Evolutionary conservation across 805 yeast species (phyloP), one percentile per base, ranked within the genome.

Genomic region (Kregervanrija delftensis): DNA sequence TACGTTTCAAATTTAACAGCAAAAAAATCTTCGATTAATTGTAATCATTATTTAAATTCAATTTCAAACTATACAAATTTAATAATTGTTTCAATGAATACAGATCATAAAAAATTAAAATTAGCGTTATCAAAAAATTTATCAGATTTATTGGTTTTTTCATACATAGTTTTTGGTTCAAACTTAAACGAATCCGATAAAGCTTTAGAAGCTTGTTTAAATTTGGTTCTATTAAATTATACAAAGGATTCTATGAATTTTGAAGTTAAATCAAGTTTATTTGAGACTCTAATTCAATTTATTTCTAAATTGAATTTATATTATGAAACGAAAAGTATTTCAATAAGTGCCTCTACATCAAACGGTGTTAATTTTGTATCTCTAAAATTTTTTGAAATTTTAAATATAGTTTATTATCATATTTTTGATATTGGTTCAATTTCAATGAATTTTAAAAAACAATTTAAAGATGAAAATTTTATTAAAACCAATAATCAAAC

Each of bases 121-220:
- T 39, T 64, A 5, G 49, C 61, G 2, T 11, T 59, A 10, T 50
- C 68, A 1, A 64, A 58, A 41, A 60, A 60, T 37, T 31, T 64
- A 8, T 47, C 68, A 0, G 67, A 63, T 45, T 45, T 66, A 36
- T 46, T 66, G 10, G 59, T 60, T 11, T 66, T 59, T 52, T 55
- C 59, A 35, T 58, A 54, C 39, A 52, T 64, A 17, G 59, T 56
- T 16, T 55, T 58, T 44, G 66, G 65, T 17, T 44, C 57, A 34
- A 56, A 56, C 33, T 43, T 51, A 3, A 49, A 49, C 16, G 59
- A 64, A 32, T 44, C 51, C 11, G 57, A 56, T 8, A 44, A 39
- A 22, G 57, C 60, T 2, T 54, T 64, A 32, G 58, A 59, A 31
- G 51, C 45, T 32, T 50, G 56, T 5, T 34, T 64, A 13, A 52